phyloP scores from a whole-genome alignment of 2,329 filamentous ascomycete species.

The Fonsecaea nubica region DNA sequence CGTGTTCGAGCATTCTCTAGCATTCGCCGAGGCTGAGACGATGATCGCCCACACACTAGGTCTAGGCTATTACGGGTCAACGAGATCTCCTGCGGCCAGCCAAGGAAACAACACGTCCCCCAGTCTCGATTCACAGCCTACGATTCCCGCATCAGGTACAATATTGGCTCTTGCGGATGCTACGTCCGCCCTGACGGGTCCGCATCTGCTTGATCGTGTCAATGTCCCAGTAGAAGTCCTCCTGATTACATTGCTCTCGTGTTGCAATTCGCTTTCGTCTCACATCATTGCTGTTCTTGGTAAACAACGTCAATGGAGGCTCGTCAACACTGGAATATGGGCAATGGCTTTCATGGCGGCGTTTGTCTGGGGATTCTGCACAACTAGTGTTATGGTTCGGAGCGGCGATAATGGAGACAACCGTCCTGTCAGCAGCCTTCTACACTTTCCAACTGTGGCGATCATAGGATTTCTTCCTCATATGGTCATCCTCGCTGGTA shows the following conservation, averaged over 20 bases:
- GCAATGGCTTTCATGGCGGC: constrained; percentile 86
- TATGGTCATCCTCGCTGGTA: constrained; percentile 82
- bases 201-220: constrained; percentile 74
- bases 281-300: constrained; percentile 82
- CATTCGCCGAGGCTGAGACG: constrained; percentile 93
- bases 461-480: constrained; percentile 95
- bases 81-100: constrained; percentile 45
- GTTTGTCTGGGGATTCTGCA: constrained; percentile 76
- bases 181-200: constrained; percentile 42
- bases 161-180: constrained; percentile 46
- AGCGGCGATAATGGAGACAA: constrained; percentile 35
- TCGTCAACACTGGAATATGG: constrained; percentile 88
- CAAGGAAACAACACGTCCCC: constrained; percentile 39
- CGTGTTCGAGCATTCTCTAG: constrained; percentile 92
- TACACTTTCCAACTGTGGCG: constrained; percentile 91
- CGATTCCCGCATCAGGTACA: constrained; percentile 45
- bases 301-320: constrained; percentile 77
- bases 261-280: constrained; percentile 85
- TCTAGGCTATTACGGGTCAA: constrained; percentile 67
- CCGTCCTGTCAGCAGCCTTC: constrained; percentile 61
- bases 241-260: constrained; percentile 83
- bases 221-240: constrained; percentile 91
- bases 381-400: constrained; percentile 48
- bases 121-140: constrained; percentile 54
- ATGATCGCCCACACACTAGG: constrained; percentile 81